Base-by-base conservation (phyloP, 306 rosid genomes). In the Vigna angularis region DNA sequence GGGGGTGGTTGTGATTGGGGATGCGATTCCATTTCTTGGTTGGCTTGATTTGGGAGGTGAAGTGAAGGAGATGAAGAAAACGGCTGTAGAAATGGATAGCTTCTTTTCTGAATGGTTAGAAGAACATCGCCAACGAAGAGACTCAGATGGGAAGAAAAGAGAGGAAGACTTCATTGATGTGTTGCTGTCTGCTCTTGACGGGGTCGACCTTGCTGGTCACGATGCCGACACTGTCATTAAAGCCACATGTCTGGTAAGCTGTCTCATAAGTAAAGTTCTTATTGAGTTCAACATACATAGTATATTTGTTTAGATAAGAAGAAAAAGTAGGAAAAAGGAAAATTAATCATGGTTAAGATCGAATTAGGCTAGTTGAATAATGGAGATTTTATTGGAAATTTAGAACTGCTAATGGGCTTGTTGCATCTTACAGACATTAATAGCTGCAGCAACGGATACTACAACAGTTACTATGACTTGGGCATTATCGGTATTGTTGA, bases 361-460 rank as follows among this genome's bases (percentile, higher is more conserved):
- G 50, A 45, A 3, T 0, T 13, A 12, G 50, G 50, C 4, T 45
- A 45, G 5, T 11, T 11, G 50, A 45, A 2, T 9, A 45, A 45
- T 45, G 50, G 15, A 45, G 15, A 45, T 45, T 11, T 45, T 9
- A 42, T 42, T 9, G 13, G 47, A 42, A 42, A 45, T 45, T 3
- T 45, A 3, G 5, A 11, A 11, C 5, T 3, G 15, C 3, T 3
- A 45, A 28, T 14, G 42, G 9, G 2, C 14, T 30, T 59, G 44
- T 13, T 59, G 11, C 9, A 59, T 32, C 18, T 36, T 53, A 66
- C 80, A 89, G 93, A n/a, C 3, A 4, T 1, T 90, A 20, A 75
- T 87, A 3, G 7, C 80, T 9, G 94, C 85, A 36, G 91, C 83
- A 8, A 61, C 86, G 0, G 97, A 91, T 38, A 85, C 97, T 0